phyloP scores from a whole-genome alignment of 2,329 filamentous ascomycete species.

The Fusarium miscanthi region DNA sequence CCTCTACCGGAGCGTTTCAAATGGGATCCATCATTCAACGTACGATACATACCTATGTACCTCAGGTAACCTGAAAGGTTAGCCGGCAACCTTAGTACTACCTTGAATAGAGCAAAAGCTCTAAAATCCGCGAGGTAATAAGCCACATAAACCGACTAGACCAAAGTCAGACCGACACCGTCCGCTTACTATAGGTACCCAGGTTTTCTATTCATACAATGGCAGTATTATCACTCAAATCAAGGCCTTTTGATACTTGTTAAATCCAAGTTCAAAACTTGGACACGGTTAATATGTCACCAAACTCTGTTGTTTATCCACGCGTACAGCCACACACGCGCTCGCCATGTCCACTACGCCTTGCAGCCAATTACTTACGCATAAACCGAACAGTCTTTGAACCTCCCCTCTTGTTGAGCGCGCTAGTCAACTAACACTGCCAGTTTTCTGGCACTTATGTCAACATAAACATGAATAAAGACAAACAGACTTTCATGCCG shows the following conservation, averaged over 20 bases:
- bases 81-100: neutral
- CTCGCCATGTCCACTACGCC: slow-evolving; percentile 10
- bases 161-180: slow-evolving; percentile 6
- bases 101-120: slow-evolving; percentile 14
- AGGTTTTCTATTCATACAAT: neutral
- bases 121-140: neutral
- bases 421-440: slow-evolving; percentile 19
- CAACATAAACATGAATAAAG: slow-evolving; percentile 6
- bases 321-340: slow-evolving; percentile 20
- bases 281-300: slow-evolving; percentile 17
- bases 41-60: slow-evolving; percentile 11
- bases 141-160: neutral
- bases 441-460: slow-evolving; percentile 4
- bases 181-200: slow-evolving; percentile 14
- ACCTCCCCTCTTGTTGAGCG: slow-evolving; percentile 19
- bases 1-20: slow-evolving; percentile 29
- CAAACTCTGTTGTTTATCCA: slow-evolving; percentile 35
- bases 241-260: slow-evolving; percentile 18
- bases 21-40: slow-evolving; percentile 27
- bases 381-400: slow-evolving; percentile 13
- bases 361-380: neutral
- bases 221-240: slow-evolving; percentile 12
- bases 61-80: neutral
- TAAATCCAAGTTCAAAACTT: slow-evolving; percentile 10
- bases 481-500: slow-evolving; percentile 18